Percentiles rank a stretch among this genome's conserved stretches.
Conservation (phyloP, 2,329 filamentous ascomycete genomes). For the Fusarium gaditjirri region DNA sequence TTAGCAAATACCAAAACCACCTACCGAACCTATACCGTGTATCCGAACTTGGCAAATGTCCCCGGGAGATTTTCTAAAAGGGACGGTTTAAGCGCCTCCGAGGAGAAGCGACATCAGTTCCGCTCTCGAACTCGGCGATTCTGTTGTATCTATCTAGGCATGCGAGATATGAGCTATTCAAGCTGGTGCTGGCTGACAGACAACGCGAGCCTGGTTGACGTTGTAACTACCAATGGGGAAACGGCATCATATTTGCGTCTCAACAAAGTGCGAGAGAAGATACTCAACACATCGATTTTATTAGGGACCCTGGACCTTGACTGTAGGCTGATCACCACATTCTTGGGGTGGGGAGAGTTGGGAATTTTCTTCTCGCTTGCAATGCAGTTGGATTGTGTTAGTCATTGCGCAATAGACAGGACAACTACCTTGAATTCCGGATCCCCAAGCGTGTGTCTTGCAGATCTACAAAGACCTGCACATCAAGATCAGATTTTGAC, state of each 20-base stretch:
- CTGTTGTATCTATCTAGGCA: neutral
- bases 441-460: constrained; percentile 5
- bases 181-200: constrained; percentile 5
- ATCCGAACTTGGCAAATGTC: constrained; percentile 10
- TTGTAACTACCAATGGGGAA: constrained; percentile 1
- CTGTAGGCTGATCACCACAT: constrained; percentile 34
- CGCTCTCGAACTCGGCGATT: neutral
- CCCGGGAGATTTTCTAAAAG: neutral
- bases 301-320: constrained; percentile 38
- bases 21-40: neutral
- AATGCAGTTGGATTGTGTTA: neutral
- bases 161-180: constrained; percentile 6
- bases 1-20: constrained; percentile 14
- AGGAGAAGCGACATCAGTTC: neutral
- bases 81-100: neutral
- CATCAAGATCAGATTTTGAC: constrained; percentile 8
- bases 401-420: constrained; percentile 5
- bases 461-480: constrained; percentile 3
- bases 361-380: constrained; percentile 1
- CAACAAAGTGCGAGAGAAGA: constrained; percentile 26
- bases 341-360: constrained; percentile 15
- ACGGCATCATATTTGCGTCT: constrained; percentile 2
- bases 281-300: constrained; percentile 25
- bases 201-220: constrained; percentile 8
- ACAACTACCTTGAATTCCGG: neutral